Evolutionary conservation across 2,329 filamentous ascomycete species (phyloP), one percentile per base, ranked within the genome.

Genomic region (Pseudogymnoascus sp.): DNA sequence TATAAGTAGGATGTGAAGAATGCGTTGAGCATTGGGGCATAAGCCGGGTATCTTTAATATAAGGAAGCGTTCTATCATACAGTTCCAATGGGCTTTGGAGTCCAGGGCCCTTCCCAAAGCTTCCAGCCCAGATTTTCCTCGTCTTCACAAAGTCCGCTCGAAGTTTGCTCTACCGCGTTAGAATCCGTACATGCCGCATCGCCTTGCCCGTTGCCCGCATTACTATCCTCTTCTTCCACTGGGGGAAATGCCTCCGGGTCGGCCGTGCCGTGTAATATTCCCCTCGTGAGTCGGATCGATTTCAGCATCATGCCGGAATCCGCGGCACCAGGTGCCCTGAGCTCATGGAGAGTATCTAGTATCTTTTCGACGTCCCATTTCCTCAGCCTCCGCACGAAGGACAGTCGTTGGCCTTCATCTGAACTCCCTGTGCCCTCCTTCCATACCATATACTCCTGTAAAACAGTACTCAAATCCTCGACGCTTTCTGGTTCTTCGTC

Each of bases 1-100:
- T 49, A n/a, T 11, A 53, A 16, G 14, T 16, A 4, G 14, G 16
- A 36, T 36, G 11, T 11, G 28, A 34, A 56, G 9, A 34, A 36
- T 34, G 8, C 4, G 6, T 53, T 8, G 25, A 7, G 46, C n/a
- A 56, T 56, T 34, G 25, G 5, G 28, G 28, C 49, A 56, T 36
- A 56, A 56, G 49, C 49, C n/a, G 49, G 49, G 49, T 56, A 56
- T 56, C 67, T 64, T 59, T 66, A 62, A 66, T 66, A 66, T 61
- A 42, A 36, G 36, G 53, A 36, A 36, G 31, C 38, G 16, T 61
- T 36, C 31, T 63, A 63, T 75, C 69, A 85, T 7, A 81, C 77
- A 61, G 82, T 75, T 4, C 84, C 84, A 67, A 86, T 86, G 0
- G 84, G 84, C 68, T 81, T 84, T 8, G 83, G 78, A 64, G 78